phyloP scores from a whole-genome alignment of 2,329 filamentous ascomycete species.

The Thermothelomyces thermophilus region DNA sequence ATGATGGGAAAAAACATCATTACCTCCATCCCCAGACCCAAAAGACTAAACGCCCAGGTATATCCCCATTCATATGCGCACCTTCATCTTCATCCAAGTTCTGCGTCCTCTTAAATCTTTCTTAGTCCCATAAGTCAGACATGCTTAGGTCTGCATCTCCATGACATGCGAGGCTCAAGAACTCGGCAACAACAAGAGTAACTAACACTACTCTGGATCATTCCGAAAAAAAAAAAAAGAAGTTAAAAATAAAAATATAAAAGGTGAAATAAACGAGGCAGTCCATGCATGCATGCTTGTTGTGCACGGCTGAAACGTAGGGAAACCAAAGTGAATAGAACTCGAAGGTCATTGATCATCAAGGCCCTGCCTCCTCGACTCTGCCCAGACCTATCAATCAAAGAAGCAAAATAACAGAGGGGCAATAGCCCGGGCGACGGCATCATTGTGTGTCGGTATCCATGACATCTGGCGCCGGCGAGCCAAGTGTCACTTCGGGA shows the following conservation, averaged over 20 bases:
- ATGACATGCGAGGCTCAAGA: too few relatives aligned
- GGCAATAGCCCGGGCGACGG: neutral
- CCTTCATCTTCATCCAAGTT: too few relatives aligned
- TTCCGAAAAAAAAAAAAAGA: neutral
- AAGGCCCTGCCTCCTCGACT: neutral
- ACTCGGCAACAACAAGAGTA: neutral
- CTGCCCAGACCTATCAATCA: neutral
- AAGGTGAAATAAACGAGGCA: neutral
- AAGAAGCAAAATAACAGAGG: neutral
- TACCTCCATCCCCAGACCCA: too few relatives aligned
- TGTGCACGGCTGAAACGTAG: neutral
- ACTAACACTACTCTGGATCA: neutral
- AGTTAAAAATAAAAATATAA: neutral
- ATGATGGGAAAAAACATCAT: too few relatives aligned
- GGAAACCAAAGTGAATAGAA: neutral
- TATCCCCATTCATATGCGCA: too few relatives aligned
- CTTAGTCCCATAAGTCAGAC: neutral
- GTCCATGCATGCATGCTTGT: neutral
- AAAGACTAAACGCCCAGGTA: too few relatives aligned
- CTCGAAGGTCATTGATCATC: neutral
- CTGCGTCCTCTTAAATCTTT: too few relatives aligned
- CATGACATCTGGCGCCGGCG: constrained; percentile 24
- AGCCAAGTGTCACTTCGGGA: constrained; percentile 25
- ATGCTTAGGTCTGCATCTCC: neutral
- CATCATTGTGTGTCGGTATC: constrained; percentile 18